Percentiles rank a stretch among this genome's conserved stretches.
phyloP scores from a whole-genome alignment of 768 basidiomycete genomes.

The Saitozyma sp. region DNA sequence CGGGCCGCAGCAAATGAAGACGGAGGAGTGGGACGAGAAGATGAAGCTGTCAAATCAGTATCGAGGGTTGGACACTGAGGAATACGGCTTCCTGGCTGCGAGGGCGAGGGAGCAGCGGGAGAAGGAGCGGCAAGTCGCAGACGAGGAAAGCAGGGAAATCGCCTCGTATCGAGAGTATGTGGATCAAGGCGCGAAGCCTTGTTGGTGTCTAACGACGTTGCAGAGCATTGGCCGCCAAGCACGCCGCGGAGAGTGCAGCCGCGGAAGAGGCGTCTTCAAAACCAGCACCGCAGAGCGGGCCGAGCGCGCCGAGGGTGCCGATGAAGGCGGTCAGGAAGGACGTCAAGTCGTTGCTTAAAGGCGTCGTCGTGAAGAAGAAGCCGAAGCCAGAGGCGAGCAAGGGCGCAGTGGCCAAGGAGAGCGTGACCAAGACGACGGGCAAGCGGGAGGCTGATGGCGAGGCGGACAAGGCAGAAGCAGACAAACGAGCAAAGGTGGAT shows the following conservation, averaged over 20 bases:
- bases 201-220: neutral
- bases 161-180: conserved; percentile 48
- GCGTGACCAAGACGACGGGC: conserved; percentile 4
- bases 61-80: conserved; percentile 54
- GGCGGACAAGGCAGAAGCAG: conserved; percentile 4
- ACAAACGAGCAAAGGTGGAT: conserved; percentile 8
- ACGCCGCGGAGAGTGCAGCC: conserved; percentile 6
- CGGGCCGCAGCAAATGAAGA: conserved; percentile 46
- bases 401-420: neutral
- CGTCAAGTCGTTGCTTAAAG: conserved; percentile 49
- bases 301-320: conserved; percentile 14
- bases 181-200: neutral
- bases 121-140: conserved; percentile 36
- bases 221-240: conserved; percentile 31
- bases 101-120: conserved; percentile 41
- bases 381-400: conserved; percentile 15
- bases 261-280: conserved; percentile 6
- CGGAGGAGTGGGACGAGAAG: conserved; percentile 55
- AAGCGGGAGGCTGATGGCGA: conserved; percentile 12
- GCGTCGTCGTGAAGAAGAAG: conserved; percentile 52
- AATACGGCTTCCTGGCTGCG: conserved; percentile 51
- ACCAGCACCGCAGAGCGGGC: conserved; percentile 9
- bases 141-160: conserved; percentile 48
- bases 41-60: conserved; percentile 56
- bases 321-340: conserved; percentile 46